Percentiles rank a stretch among this genome's conserved stretches.
These are phyloP conservation scores for Aspergillus affinis DNA, from an alignment of 495 filamentous ascomycete genomes.

Conservation along the genomic window DNA sequence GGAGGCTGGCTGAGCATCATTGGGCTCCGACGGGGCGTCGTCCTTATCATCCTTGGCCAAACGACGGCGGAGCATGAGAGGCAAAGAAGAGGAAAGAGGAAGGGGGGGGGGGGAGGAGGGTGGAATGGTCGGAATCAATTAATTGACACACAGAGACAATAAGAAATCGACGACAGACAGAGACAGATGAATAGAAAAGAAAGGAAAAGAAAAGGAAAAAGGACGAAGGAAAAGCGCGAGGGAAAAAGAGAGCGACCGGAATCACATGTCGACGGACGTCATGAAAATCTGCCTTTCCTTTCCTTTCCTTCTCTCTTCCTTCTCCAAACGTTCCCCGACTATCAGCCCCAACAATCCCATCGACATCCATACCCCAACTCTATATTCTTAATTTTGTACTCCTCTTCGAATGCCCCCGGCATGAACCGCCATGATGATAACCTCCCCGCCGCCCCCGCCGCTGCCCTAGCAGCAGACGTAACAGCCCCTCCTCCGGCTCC, in stretches of 20 bases:
- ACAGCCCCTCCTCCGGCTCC: conserved; percentile 1
- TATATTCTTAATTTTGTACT: neutral
- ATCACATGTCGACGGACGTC: conserved; percentile 36
- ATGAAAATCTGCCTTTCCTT: conserved; percentile 10
- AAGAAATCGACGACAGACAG: neutral
- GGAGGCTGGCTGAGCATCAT: neutral
- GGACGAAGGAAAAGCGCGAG: neutral
- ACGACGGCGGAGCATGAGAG: conserved; percentile 46
- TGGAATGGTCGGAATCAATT: conserved; percentile 4
- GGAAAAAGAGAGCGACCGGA: conserved; percentile 5
- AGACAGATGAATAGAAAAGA: neutral
- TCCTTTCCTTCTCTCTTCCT: conserved; percentile 10
- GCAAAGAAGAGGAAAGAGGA: conserved; percentile 16
- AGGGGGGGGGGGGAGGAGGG: conserved; percentile 1
- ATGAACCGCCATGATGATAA: conserved; percentile 33
- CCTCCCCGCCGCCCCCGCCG: conserved; percentile 6
- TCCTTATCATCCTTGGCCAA: conserved; percentile 38
- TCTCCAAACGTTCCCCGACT: conserved; percentile 10
- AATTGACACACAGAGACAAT: conserved; percentile 7
- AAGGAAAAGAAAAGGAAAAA: conserved; percentile 1
- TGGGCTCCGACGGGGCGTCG: conserved; percentile 17
- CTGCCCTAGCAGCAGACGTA: neutral
- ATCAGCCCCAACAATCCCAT: conserved; percentile 7
- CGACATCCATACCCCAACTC: neutral
- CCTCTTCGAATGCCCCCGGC: conserved; percentile 16